Evolutionary conservation across 2,329 filamentous ascomycete genomes (phyloP).

Genomic region (Ascochyta fabae): DNA sequence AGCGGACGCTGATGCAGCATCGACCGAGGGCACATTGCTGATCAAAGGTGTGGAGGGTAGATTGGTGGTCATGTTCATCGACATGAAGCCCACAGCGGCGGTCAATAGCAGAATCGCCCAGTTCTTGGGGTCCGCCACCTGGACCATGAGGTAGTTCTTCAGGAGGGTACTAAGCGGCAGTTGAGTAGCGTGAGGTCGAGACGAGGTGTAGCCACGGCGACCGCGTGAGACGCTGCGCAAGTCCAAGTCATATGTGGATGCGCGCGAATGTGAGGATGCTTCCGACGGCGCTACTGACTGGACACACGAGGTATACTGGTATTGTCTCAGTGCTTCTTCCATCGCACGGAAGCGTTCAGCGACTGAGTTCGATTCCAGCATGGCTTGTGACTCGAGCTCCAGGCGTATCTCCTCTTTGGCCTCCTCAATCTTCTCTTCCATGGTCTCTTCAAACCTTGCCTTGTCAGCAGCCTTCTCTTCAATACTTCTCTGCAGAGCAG

Average conservation of each 20-base stretch:
- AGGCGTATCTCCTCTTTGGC: conserved; percentile 43
- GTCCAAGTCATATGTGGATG: conserved; percentile 13
- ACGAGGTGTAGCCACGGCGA: conserved; percentile 19
- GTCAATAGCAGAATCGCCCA: conserved; percentile 57
- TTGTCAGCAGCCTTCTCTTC: conserved; percentile 39
- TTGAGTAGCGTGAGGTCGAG: conserved; percentile 39
- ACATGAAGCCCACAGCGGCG: conserved; percentile 52
- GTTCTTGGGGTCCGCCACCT: conserved; percentile 62
- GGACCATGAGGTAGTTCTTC: conserved; percentile 60
- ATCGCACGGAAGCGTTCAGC: conserved; percentile 40
- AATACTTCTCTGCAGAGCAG: conserved; percentile 33
- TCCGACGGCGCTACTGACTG: conserved; percentile 15
- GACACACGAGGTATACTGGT: conserved; percentile 18
- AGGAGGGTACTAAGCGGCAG: conserved; percentile 60
- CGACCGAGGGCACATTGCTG: conserved; percentile 12
- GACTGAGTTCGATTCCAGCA: conserved; percentile 35
- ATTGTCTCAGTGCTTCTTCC: conserved; percentile 37
- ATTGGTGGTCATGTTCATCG: conserved; percentile 31
- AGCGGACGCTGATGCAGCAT: conserved; percentile 1
- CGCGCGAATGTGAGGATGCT: conserved; percentile 3
- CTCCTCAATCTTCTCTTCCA: conserved; percentile 39
- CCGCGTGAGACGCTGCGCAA: conserved; percentile 17
- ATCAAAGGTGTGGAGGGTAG: conserved; percentile 11
- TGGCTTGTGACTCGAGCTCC: conserved; percentile 39
- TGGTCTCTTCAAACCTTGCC: conserved; percentile 34